A percentile compares a stretch with the other conserved stretches of the same genome.
phyloP scores from a whole-genome alignment of 495 filamentous ascomycete species.

The Paragyromitra xinjiangensis region DNA sequence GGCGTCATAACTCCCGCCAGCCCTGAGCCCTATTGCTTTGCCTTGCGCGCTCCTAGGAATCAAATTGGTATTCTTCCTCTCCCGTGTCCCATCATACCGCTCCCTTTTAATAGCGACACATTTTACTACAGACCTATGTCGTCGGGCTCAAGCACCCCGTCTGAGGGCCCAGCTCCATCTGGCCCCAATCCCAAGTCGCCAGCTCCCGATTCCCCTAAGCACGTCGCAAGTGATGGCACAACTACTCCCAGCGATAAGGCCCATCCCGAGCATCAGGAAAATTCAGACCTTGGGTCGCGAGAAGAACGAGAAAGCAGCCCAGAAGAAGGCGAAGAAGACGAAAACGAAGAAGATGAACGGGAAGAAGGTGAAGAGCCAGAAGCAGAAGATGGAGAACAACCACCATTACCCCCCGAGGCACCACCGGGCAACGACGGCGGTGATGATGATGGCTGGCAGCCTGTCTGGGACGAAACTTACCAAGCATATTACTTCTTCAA shows the following conservation, averaged over 20 bases:
- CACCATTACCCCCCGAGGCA: constrained; percentile 67
- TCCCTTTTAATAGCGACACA: constrained; percentile 17
- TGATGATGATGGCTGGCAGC: constrained; percentile 88
- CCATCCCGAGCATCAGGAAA: constrained; percentile 19
- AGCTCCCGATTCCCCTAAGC: constrained; percentile 27
- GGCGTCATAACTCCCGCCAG: neutral
- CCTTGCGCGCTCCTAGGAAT: constrained; percentile 25
- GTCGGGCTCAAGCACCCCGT: constrained; percentile 28
- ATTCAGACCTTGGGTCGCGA: neutral
- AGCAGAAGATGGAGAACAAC: constrained; percentile 52
- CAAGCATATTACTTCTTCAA: constrained; percentile 91
- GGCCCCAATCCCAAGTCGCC: constrained; percentile 23
- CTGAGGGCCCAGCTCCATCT: constrained; percentile 26
- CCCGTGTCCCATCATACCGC: constrained; percentile 34
- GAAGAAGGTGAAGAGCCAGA: constrained; percentile 50
- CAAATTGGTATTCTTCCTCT: constrained; percentile 27
- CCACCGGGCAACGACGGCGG: constrained; percentile 64
- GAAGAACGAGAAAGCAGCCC: constrained; percentile 38
- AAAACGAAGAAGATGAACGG: constrained; percentile 49
- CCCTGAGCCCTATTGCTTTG: constrained; percentile 39
- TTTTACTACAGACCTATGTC: constrained; percentile 30
- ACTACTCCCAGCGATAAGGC: neutral
- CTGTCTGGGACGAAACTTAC: constrained; percentile 77
- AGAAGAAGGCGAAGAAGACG: constrained; percentile 38
- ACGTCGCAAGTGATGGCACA: constrained; percentile 13